These are phyloP conservation scores for Helicocarpus griseus DNA, from an alignment of 2,329 filamentous ascomycete species.

Conservation along the genomic window DNA sequence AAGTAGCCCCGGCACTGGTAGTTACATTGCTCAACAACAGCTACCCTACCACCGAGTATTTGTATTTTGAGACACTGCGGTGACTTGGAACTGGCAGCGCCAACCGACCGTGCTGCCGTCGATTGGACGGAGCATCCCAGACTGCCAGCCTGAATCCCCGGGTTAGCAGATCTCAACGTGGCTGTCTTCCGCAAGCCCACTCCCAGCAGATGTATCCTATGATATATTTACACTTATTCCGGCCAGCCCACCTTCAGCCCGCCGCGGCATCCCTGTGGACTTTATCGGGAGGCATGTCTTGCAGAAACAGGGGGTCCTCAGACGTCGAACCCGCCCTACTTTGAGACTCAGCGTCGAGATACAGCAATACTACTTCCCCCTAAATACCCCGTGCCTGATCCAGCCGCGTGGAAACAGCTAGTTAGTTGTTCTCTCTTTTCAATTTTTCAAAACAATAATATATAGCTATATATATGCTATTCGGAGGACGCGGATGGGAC, in stretches of 20 bases:
- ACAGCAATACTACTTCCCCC: not conserved
- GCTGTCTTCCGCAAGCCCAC: slow-evolving; percentile 2
- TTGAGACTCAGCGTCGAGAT: not conserved
- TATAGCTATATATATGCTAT: not conserved
- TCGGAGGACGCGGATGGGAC: not conserved
- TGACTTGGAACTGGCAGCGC: not conserved
- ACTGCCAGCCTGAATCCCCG: not conserved
- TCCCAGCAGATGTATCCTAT: not conserved
- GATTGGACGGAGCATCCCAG: not conserved
- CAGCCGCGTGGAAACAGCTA: not conserved
- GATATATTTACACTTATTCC: slow-evolving; percentile 1
- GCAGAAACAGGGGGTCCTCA: not conserved
- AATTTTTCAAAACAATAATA: not conserved
- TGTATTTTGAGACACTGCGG: slow-evolving; percentile 1
- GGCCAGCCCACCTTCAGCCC: slow-evolving; percentile 1
- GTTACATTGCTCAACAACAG: no score
- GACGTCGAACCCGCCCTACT: slow-evolving; percentile 1
- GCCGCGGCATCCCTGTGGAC: not conserved
- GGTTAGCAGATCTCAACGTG: slow-evolving; percentile 2
- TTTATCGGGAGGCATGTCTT: slow-evolving; percentile 1
- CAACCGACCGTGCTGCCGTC: not conserved
- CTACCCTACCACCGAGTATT: no score
- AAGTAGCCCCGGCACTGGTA: not conserved
- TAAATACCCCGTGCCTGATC: slow-evolving; percentile 3
- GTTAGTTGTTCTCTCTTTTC: not conserved